These are phyloP conservation scores for Pseudogymnoascus sp. DNA, from an alignment of 2,329 filamentous ascomycete genomes.

Conservation along the genomic window DNA sequence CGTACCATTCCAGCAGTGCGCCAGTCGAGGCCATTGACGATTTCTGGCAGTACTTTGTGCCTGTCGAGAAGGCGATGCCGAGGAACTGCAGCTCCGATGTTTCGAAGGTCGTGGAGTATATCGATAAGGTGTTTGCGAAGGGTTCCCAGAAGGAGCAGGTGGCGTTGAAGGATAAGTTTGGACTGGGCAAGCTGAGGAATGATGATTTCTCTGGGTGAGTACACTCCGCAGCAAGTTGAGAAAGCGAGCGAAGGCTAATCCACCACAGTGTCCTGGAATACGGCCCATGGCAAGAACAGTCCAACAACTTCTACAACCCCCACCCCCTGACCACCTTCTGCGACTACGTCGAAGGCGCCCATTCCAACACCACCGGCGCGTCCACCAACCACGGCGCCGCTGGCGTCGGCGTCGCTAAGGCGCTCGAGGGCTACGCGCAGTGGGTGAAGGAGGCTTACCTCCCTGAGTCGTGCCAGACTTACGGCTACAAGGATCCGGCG, in stretches of 20 bases:
- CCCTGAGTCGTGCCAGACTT: constrained; percentile 40
- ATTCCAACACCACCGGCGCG: neutral
- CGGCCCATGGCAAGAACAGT: constrained; percentile 51
- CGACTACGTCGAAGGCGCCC: constrained; percentile 27
- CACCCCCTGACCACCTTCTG: constrained; percentile 41
- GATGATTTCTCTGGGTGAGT: constrained; percentile 29
- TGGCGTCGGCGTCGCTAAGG: neutral
- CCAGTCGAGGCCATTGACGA: constrained; percentile 47
- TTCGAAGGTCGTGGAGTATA: constrained; percentile 40
- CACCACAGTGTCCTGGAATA: constrained; percentile 38
- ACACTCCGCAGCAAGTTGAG: neutral
- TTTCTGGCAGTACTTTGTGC: constrained; percentile 50
- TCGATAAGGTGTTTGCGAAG: constrained; percentile 40
- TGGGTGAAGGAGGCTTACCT: constrained; percentile 40
- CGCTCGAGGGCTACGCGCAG: constrained; percentile 44
- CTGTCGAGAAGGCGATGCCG: constrained; percentile 49
- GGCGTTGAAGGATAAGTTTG: constrained; percentile 43
- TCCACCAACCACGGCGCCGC: neutral
- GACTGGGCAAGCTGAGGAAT: constrained; percentile 37
- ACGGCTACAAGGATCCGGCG: constrained; percentile 37
- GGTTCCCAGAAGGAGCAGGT: constrained; percentile 34
- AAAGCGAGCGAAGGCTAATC: neutral
- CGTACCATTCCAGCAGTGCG: constrained; percentile 47
- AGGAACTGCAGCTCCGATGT: constrained; percentile 48
- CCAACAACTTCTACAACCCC: constrained; percentile 38